A percentile compares a stretch with the other conserved stretches of the same genome.
These are phyloP conservation scores for Kazachstania bromeliacearum DNA, from an alignment of 805 yeast species.

Conservation along the genomic window DNA sequence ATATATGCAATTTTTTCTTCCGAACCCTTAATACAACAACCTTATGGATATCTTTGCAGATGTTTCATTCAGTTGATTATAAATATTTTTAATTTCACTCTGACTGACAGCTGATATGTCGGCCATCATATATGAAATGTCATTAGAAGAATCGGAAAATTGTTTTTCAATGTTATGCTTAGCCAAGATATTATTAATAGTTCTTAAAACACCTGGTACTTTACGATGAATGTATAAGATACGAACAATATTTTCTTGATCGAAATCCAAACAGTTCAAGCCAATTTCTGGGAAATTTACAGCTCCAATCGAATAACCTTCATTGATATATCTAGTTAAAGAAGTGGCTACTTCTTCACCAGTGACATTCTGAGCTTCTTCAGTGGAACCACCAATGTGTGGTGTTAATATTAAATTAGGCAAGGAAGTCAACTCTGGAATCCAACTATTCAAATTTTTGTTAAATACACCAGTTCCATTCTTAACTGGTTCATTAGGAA, in stretches of 20 bases:
- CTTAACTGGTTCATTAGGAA: constrained; percentile 92
- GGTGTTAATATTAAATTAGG: constrained; percentile 90
- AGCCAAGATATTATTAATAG: constrained; percentile 89
- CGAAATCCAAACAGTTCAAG: constrained; percentile 74
- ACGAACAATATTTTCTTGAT: constrained; percentile 78
- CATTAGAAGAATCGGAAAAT: constrained; percentile 90
- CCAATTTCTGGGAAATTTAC: constrained; percentile 98
- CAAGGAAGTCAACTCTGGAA: constrained; percentile 66
- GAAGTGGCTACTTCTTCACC: constrained; percentile 88
- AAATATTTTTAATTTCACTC: constrained; percentile 70
- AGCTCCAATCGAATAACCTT: constrained; percentile 88
- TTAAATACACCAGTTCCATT: constrained; percentile 75
- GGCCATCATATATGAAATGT: constrained; percentile 93
- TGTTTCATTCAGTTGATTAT: constrained; percentile 77
- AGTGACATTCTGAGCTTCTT: constrained; percentile 95
- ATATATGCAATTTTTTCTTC: constrained; percentile 1
- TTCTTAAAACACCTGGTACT: constrained; percentile 95
- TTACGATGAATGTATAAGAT: constrained; percentile 92
- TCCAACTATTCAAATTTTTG: constrained; percentile 69
- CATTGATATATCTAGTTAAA: constrained; percentile 82
- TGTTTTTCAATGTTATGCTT: constrained; percentile 95
- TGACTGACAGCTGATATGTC: constrained; percentile 79
- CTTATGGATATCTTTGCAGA: constrained; percentile 86
- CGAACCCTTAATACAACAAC: constrained; percentile 65
- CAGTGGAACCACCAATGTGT: constrained; percentile 97